Evolutionary conservation across 164 flowering plant species (phyloP).

Genomic region (Santalum album): DNA sequence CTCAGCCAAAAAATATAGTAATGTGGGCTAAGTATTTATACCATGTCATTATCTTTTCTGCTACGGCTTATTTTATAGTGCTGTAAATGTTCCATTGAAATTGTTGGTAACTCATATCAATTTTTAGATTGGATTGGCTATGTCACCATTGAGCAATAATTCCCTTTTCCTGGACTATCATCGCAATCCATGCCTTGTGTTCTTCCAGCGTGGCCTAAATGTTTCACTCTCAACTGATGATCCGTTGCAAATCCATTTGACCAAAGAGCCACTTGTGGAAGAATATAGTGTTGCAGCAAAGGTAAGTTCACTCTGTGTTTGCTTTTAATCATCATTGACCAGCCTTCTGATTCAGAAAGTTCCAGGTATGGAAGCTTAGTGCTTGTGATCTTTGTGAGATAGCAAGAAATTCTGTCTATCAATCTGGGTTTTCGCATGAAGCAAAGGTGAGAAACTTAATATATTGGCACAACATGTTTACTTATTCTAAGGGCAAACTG

Average conservation of each 20-base stretch:
- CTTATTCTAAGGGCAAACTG: too few species aligned
- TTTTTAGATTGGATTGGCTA: constrained; percentile 51
- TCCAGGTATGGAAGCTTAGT: constrained; percentile 72
- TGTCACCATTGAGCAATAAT: constrained; percentile 77
- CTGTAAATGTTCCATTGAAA: background rate
- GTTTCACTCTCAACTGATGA: constrained; percentile 74
- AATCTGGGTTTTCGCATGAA: constrained; percentile 59
- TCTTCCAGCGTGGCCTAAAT: constrained; percentile 64
- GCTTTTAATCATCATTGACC: background rate
- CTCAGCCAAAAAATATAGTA: too few species aligned
- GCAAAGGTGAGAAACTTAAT: constrained; percentile 33
- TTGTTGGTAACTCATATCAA: background rate
- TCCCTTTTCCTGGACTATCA: constrained; percentile 61
- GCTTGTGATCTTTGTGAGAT: constrained; percentile 73
- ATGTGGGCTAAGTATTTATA: too few species aligned
- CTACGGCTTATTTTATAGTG: background rate
- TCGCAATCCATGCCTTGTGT: constrained; percentile 57
- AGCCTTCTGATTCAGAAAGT: constrained; percentile 1
- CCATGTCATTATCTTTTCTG: too few species aligned
- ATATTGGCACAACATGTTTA: background rate
- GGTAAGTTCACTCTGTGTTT: constrained; percentile 18
- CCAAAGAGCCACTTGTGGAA: constrained; percentile 68
- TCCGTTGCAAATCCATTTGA: constrained; percentile 70
- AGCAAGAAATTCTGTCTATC: constrained; percentile 67
- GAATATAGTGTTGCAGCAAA: constrained; percentile 71